A percentile compares a stretch with the other conserved stretches of the same genome.
Conservation (phyloP, 768 basidiomycete genomes). For the Kwoniella pini region DNA sequence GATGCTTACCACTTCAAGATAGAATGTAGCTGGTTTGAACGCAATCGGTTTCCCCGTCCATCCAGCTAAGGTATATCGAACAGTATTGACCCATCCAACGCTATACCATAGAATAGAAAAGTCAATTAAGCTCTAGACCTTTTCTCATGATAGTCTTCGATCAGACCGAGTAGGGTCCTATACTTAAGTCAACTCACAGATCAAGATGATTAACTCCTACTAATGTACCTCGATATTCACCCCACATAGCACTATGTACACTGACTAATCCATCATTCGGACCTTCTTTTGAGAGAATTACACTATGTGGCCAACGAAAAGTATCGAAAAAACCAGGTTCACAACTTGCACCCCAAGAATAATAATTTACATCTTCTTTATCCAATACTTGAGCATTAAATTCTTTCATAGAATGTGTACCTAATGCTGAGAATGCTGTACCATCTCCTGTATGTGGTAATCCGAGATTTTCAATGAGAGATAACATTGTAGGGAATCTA, state of each 20-base stretch:
- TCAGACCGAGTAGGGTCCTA: not conserved
- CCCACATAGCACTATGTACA: conserved; percentile 86
- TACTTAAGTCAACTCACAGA: conserved; percentile 40
- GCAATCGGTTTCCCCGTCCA: conserved; percentile 85
- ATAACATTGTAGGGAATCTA: conserved; percentile 56
- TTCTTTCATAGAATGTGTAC: conserved; percentile 75
- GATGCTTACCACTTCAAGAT: conserved; percentile 65
- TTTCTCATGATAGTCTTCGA: too few relatives aligned
- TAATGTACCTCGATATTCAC: conserved; percentile 91
- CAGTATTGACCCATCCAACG: conserved; percentile 87
- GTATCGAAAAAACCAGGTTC: conserved; percentile 88
- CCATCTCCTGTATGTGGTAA: conserved; percentile 95
- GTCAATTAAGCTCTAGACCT: too few relatives aligned
- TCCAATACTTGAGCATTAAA: conserved; percentile 89
- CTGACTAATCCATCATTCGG: conserved; percentile 93
- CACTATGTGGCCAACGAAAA: conserved; percentile 73
- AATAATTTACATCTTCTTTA: conserved; percentile 76
- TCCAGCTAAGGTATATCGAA: conserved; percentile 83
- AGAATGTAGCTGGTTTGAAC: conserved; percentile 90
- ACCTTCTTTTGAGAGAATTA: conserved; percentile 82
- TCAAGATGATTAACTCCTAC: conserved; percentile 81
- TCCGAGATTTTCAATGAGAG: conserved; percentile 67
- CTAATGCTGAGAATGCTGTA: conserved; percentile 85
- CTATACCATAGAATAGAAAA: conserved; percentile 23
- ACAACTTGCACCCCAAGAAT: conserved; percentile 92